A percentile compares a stretch with the other conserved stretches of the same genome.
phyloP scores from a whole-genome alignment of 2,329 filamentous ascomycete genomes.

The Clarireedia monteithiana region DNA sequence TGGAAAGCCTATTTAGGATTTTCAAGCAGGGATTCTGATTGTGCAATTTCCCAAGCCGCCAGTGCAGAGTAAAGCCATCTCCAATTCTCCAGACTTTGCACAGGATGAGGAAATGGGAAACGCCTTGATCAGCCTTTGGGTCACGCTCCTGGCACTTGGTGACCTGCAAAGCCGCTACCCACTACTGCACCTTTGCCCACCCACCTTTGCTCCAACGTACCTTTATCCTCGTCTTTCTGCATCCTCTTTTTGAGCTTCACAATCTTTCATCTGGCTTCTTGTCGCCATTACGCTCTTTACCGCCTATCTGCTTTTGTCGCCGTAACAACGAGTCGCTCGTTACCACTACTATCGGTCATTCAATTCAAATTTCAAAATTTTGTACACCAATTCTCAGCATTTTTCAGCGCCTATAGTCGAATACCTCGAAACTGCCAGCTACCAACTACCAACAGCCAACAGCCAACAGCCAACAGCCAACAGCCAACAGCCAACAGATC shows the following conservation, averaged over 20 bases:
- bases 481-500: too few species aligned
- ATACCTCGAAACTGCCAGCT: too few species aligned
- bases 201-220: not conserved
- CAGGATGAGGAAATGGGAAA: not conserved
- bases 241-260: not conserved
- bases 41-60: slow-evolving; percentile 4
- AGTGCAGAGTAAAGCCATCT: not conserved
- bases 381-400: too few species aligned
- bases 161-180: not conserved
- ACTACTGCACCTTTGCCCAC: not conserved
- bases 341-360: not conserved
- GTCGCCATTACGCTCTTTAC: slow-evolving; percentile 11
- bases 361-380: too few species aligned
- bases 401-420: too few species aligned
- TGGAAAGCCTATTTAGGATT: not conserved
- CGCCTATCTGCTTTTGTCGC: not conserved
- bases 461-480: too few species aligned
- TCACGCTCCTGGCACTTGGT: not conserved
- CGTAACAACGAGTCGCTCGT: not conserved
- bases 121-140: not conserved
- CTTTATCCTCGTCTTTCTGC: not conserved
- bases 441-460: too few species aligned
- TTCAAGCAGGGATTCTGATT: not conserved
- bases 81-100: too few species aligned
- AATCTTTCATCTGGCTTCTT: slow-evolving; percentile 5